Evolutionary conservation across 225 moss, liverwort and hornwort species (phyloP).

Genomic region (Pleurozium schreberi): DNA sequence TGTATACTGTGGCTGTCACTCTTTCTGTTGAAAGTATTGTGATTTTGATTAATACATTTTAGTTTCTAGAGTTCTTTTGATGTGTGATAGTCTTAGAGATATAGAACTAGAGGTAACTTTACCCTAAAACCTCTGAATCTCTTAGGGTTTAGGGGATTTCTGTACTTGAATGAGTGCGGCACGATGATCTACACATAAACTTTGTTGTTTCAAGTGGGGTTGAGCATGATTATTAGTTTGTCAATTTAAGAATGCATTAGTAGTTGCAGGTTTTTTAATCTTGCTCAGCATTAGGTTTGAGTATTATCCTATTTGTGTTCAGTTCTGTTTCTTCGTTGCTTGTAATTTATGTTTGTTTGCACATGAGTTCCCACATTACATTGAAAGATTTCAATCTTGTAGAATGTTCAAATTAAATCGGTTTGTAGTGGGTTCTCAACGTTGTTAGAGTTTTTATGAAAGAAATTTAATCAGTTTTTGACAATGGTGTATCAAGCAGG

Average conservation of each 20-base stretch:
- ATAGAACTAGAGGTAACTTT: too few species aligned
- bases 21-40: neutral
- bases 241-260: neutral
- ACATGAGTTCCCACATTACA: neutral
- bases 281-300: neutral
- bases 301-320: neutral
- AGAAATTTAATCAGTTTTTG: neutral
- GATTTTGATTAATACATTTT: neutral
- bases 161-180: neutral
- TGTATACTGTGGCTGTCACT: neutral
- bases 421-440: neutral
- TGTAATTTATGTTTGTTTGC: neutral
- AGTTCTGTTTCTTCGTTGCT: neutral
- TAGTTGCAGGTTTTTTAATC: neutral
- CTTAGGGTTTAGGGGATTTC: neutral
- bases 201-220: neutral
- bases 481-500: slow-evolving; percentile 11
- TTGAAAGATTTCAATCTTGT: neutral
- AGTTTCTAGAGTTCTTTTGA: neutral
- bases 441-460: neutral
- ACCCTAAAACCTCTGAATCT: too few species aligned
- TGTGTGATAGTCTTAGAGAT: neutral
- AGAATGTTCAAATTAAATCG: neutral
- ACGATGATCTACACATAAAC: neutral
- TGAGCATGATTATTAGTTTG: neutral